Conservation (phyloP, 2,329 filamentous ascomycete species). For the Colletotrichum sp. region DNA sequence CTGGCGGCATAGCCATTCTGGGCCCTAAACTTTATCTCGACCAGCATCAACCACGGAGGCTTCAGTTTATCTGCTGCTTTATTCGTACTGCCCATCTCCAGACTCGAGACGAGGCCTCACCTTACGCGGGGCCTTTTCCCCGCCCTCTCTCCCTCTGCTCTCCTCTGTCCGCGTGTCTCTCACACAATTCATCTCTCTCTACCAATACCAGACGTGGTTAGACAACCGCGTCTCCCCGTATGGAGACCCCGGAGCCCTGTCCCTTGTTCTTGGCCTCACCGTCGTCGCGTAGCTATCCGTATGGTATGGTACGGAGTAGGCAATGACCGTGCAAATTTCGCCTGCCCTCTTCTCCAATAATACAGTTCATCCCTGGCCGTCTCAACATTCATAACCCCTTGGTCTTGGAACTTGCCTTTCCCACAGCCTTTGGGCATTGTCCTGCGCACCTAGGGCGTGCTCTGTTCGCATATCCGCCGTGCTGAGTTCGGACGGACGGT, state of each 20-base stretch:
- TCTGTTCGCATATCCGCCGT: not conserved
- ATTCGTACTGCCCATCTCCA: not conserved
- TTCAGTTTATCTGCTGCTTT: not conserved
- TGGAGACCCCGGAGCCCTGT: not conserved
- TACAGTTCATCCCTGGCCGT: not conserved
- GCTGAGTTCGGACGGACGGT: slow-evolving; percentile 2
- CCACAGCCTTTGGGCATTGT: not conserved
- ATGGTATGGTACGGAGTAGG: not conserved
- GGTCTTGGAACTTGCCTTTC: not conserved
- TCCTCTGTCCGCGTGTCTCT: not conserved
- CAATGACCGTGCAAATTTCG: not conserved
- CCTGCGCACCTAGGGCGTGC: not conserved
- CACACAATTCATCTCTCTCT: not conserved
- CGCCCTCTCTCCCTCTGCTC: not conserved
- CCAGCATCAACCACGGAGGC: slow-evolving; percentile 11
- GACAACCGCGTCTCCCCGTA: not conserved
- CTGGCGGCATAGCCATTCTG: not conserved
- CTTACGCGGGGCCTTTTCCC: not conserved
- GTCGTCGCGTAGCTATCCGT: not conserved
- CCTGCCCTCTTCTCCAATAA: not conserved
- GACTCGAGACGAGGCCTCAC: not conserved
- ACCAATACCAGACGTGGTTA: not conserved
- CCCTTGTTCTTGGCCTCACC: not conserved
- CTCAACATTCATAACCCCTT: not conserved
- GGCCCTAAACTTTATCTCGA: slow-evolving; percentile 5